Percentiles rank a stretch among this genome's conserved stretches.
Evolutionary conservation across 164 flowering plant genomes (phyloP).

Genomic region (Akebia trifoliata): DNA sequence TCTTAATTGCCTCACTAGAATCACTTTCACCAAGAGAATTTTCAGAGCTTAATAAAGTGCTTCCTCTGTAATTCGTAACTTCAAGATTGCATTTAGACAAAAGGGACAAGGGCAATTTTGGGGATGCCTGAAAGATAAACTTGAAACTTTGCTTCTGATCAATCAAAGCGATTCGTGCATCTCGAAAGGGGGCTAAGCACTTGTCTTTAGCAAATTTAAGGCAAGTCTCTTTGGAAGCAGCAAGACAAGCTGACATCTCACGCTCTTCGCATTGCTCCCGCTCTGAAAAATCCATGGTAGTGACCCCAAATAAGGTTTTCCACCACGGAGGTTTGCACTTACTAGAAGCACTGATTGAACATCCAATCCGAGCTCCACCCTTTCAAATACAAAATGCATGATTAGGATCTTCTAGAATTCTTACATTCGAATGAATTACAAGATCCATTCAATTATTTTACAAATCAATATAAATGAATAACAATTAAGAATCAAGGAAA

Average conservation of each 20-base stretch:
- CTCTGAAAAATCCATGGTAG: conserved; percentile 19
- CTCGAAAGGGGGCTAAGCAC: conserved; percentile 22
- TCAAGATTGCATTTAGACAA: neutral
- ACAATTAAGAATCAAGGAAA: no score
- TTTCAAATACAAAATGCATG: conserved; percentile 11
- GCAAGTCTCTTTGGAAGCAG: conserved; percentile 25
- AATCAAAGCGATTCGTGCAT: conserved; percentile 23
- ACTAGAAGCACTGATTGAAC: conserved; percentile 27
- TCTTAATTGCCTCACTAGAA: neutral
- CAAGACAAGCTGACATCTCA: conserved; percentile 30
- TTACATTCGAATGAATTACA: no score
- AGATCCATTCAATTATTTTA: neutral
- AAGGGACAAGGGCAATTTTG: conserved; percentile 1
- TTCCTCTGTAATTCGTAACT: conserved; percentile 25
- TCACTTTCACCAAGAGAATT: neutral
- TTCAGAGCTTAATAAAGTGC: conserved; percentile 9
- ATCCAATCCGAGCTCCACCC: conserved; percentile 33
- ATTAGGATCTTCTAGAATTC: neutral
- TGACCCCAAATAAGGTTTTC: conserved; percentile 21
- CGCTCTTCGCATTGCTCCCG: conserved; percentile 31
- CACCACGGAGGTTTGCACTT: conserved; percentile 37
- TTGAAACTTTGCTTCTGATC: conserved; percentile 8
- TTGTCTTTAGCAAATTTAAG: conserved; percentile 27
- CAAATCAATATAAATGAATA: no score
- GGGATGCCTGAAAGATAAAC: neutral